A percentile compares a stretch with the other conserved stretches of the same genome.
Conservation (phyloP, 2,329 filamentous ascomycete genomes). For the Fusarium illudens region DNA sequence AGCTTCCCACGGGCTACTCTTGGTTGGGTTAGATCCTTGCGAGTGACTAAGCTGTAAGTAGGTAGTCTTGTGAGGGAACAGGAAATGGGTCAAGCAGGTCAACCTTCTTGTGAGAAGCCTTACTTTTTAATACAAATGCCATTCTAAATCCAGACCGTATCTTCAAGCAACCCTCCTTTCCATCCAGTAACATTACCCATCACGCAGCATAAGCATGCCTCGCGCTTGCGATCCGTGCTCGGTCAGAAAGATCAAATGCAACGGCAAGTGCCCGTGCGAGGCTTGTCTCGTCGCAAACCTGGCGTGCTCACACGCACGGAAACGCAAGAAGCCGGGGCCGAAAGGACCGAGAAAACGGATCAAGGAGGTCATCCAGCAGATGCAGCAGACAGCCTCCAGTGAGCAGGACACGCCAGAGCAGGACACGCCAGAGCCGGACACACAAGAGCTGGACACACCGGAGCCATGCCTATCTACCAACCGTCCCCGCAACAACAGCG, state of each 20-base stretch:
- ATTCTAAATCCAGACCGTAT: background rate
- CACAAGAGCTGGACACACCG: background rate
- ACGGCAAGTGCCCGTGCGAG: background rate
- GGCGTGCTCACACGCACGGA: constrained; percentile 16
- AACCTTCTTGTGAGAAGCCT: too few species aligned
- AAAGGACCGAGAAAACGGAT: constrained; percentile 24
- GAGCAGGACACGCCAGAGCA: background rate
- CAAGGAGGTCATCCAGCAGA: constrained; percentile 17
- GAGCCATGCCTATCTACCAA: too few species aligned
- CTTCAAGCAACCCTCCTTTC: background rate
- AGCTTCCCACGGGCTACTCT: too few species aligned
- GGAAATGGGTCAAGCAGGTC: too few species aligned
- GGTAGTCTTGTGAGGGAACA: too few species aligned
- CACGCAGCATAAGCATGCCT: constrained; percentile 4
- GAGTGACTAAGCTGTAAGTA: too few species aligned
- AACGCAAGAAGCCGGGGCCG: constrained; percentile 20
- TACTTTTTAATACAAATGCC: too few species aligned
- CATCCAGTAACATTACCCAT: background rate
- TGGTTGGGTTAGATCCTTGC: too few species aligned
- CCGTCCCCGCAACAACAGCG: background rate
- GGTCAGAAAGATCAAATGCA: constrained; percentile 15
- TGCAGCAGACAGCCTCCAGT: background rate
- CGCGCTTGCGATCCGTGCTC: constrained; percentile 17
- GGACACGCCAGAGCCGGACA: background rate
- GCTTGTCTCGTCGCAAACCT: background rate